Evolutionary conservation across 805 yeast species (phyloP).

Genomic region (Kregervanrija pseudodelftensis): DNA sequence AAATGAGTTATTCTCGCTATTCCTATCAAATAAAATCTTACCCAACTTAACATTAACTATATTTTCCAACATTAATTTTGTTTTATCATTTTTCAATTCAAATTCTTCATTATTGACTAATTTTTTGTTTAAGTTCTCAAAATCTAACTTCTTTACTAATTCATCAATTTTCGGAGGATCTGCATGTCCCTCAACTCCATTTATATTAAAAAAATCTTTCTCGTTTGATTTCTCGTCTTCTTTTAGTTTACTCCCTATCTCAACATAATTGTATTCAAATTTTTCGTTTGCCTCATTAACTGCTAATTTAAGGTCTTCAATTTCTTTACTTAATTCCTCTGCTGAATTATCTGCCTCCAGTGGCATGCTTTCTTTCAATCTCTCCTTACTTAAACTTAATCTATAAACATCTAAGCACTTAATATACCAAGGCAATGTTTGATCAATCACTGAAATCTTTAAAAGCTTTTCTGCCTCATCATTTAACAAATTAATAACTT

Average conservation of each 20-base stretch:
- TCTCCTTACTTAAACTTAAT: constrained; percentile 10
- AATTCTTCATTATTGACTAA: constrained; percentile 6
- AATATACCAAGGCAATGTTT: constrained; percentile 27
- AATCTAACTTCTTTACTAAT: neutral
- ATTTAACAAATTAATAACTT: constrained; percentile 7
- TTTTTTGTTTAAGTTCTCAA: constrained; percentile 4
- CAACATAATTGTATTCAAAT: constrained; percentile 24
- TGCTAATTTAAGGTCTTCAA: constrained; percentile 13
- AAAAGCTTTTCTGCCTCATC: constrained; percentile 3
- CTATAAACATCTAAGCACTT: constrained; percentile 16
- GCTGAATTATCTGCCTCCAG: constrained; percentile 8
- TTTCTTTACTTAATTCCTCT: constrained; percentile 13
- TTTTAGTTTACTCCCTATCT: constrained; percentile 3
- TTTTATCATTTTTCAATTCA: neutral
- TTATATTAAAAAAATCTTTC: neutral
- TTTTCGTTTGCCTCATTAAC: constrained; percentile 19
- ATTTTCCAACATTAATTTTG: constrained; percentile 15
- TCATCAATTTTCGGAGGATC: neutral
- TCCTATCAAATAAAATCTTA: constrained; percentile 15
- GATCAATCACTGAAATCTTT: constrained; percentile 13
- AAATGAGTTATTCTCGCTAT: constrained; percentile 7
- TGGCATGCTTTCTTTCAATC: constrained; percentile 8
- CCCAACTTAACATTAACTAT: constrained; percentile 25
- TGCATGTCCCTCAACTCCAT: neutral
- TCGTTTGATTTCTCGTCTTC: neutral